phyloP scores from a whole-genome alignment of 73 alveolate species.

The Paramecium pentaurelia region DNA sequence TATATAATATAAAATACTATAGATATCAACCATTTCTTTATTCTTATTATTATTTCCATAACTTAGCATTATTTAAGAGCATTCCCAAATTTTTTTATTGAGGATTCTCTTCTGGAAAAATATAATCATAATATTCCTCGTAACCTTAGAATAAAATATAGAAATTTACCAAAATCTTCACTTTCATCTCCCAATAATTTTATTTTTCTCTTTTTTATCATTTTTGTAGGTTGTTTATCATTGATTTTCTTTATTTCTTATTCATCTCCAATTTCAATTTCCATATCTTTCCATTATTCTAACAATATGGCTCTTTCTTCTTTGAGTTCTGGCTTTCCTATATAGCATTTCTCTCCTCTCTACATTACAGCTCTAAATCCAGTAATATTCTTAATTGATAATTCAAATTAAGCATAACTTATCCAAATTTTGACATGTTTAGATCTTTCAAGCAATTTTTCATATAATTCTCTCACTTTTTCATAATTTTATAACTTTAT shows the following conservation, averaged over 20 bases:
- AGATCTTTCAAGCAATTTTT: conserved; percentile 71
- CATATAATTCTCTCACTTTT: conserved; percentile 72
- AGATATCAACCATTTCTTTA: background rate
- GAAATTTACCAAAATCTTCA: conserved; percentile 68
- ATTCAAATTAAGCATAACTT: conserved; percentile 79
- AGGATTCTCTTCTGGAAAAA: conserved; percentile 89
- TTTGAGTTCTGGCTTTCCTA: conserved; percentile 69
- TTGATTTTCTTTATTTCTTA: conserved; percentile 60
- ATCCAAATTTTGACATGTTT: conserved; percentile 90
- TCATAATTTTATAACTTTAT: conserved; percentile 68
- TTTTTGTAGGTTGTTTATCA: conserved; percentile 75
- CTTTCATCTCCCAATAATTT: conserved; percentile 66
- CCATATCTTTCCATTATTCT: conserved; percentile 80
- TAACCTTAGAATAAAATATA: conserved; percentile 54
- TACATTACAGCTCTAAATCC: conserved; percentile 62
- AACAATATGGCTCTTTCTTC: conserved; percentile 82
- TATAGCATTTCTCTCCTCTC: conserved; percentile 73
- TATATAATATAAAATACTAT: background rate
- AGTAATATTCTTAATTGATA: conserved; percentile 60
- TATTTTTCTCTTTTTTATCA: conserved; percentile 78
- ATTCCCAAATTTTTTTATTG: conserved; percentile 9
- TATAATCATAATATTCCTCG: conserved; percentile 87
- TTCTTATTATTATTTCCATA: conserved; percentile 6
- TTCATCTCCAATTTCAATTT: conserved; percentile 68
- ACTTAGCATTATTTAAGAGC: background rate